Conservation (phyloP, 495 filamentous ascomycete genomes). For the Schizothecium vesticola region DNA sequence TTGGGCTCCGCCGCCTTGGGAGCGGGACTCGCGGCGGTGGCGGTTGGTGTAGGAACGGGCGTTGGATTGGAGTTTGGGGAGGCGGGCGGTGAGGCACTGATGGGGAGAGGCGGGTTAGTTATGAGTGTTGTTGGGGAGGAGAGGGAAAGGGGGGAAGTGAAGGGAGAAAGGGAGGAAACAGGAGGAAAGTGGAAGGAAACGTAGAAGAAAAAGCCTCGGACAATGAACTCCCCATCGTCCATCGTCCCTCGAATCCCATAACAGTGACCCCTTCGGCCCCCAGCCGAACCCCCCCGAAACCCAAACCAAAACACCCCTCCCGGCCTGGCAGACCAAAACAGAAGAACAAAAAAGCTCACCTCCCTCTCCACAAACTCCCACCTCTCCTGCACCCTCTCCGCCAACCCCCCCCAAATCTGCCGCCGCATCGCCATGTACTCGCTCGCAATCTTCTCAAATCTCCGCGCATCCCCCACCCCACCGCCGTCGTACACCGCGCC, state of each 20-base stretch:
- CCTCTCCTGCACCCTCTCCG: constrained; percentile 56
- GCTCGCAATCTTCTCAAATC: constrained; percentile 57
- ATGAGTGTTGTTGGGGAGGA: no score
- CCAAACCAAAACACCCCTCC: no score
- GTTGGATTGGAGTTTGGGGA: constrained; percentile 44
- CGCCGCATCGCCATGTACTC: constrained; percentile 62
- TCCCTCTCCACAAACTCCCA: constrained; percentile 66
- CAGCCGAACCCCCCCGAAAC: background rate
- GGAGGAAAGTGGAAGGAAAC: no score
- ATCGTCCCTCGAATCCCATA: no score
- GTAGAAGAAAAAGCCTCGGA: background rate
- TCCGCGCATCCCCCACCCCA: constrained; percentile 37
- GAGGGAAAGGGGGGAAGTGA: background rate
- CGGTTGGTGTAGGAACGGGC: constrained; percentile 43
- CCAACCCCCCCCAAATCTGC: constrained; percentile 64
- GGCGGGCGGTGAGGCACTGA: constrained; percentile 46
- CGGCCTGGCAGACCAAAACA: no score
- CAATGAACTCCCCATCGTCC: background rate
- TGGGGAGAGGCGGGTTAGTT: no score
- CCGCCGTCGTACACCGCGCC: constrained; percentile 55
- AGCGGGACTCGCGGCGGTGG: constrained; percentile 28
- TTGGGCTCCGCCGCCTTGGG: background rate
- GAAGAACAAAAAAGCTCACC: constrained; percentile 38
- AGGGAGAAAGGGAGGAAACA: no score
- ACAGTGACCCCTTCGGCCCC: no score